Evolutionary conservation across 768 basidiomycete genomes (phyloP).

Genomic region (Pleurotus eryngii): DNA sequence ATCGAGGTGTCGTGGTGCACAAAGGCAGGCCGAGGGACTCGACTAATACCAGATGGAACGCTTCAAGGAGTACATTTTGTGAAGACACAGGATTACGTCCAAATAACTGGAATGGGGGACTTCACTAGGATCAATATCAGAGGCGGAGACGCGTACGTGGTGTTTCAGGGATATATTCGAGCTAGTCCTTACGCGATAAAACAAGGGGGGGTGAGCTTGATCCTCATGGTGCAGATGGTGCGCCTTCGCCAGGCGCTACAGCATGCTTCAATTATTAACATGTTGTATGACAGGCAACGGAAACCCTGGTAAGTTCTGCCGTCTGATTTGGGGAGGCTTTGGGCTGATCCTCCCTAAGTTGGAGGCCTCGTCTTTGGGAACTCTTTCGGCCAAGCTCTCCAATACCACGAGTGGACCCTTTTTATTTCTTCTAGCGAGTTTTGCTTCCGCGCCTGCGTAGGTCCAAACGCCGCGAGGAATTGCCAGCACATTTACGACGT

Average conservation of each 20-base stretch:
- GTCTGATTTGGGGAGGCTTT: background rate
- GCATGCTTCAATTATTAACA: background rate
- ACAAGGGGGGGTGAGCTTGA: slow-evolving; percentile 36
- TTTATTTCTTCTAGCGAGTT: slow-evolving; percentile 70
- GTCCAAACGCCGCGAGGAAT: slow-evolving; percentile 48
- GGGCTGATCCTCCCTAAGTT: background rate
- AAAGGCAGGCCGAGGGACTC: slow-evolving; percentile 38
- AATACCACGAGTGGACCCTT: slow-evolving; percentile 83
- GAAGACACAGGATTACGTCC: slow-evolving; percentile 58
- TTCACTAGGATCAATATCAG: slow-evolving; percentile 58
- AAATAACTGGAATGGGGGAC: slow-evolving; percentile 57
- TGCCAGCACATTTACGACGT: slow-evolving; percentile 82
- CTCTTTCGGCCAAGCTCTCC: slow-evolving; percentile 32
- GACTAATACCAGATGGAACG: slow-evolving; percentile 42
- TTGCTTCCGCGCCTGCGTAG: slow-evolving; percentile 73
- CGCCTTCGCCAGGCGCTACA: background rate
- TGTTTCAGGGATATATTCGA: too few relatives aligned
- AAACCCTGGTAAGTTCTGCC: slow-evolving; percentile 17
- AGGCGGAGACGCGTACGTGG: slow-evolving; percentile 34
- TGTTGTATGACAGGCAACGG: slow-evolving; percentile 9
- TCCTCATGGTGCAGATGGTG: slow-evolving; percentile 50
- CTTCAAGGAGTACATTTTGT: slow-evolving; percentile 34
- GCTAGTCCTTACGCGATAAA: too few relatives aligned
- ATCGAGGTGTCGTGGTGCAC: slow-evolving; percentile 28
- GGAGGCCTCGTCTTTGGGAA: slow-evolving; percentile 15